Conservation (phyloP, 2,329 filamentous ascomycete genomes). For the Arthrobotrys entomopaga region DNA sequence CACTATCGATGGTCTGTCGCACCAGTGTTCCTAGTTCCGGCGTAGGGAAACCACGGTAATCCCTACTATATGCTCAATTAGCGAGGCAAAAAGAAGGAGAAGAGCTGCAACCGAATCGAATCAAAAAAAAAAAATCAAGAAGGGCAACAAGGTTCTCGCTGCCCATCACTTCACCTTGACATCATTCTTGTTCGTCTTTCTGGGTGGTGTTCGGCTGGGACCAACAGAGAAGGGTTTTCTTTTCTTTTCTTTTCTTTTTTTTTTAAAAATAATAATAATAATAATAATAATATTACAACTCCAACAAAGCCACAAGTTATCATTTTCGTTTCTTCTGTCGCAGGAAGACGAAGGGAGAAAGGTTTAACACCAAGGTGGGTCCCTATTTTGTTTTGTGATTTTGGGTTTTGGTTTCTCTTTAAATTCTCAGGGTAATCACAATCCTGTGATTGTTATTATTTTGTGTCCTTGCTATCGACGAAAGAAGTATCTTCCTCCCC, state of each 20-base stretch:
- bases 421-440: slow-evolving; percentile 9
- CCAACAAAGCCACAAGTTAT: not conserved
- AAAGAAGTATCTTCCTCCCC: not conserved
- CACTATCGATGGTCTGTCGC: not conserved
- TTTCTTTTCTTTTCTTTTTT: too few relatives aligned
- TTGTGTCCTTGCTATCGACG: not conserved
- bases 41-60: slow-evolving; percentile 31
- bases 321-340: too few relatives aligned
- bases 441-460: not conserved
- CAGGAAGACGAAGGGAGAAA: not conserved
- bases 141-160: not conserved
- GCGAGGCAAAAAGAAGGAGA: slow-evolving; percentile 35
- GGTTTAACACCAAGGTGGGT: slow-evolving; percentile 16
- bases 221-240: slow-evolving; percentile 9
- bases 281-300: not conserved
- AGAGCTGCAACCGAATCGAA: slow-evolving; percentile 21
- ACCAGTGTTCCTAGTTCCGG: slow-evolving; percentile 28
- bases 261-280: too few relatives aligned
- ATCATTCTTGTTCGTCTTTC: slow-evolving; percentile 24
- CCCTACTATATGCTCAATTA: slow-evolving; percentile 27
- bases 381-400: slow-evolving; percentile 9
- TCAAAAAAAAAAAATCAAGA: not conserved
- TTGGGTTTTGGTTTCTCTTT: too few relatives aligned
- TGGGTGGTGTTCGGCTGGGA: slow-evolving; percentile 17
- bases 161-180: slow-evolving; percentile 54